These are phyloP conservation scores for Ganoderma sinense DNA, from an alignment of 1,284 basidiomycete species.

Conservation along the genomic window DNA sequence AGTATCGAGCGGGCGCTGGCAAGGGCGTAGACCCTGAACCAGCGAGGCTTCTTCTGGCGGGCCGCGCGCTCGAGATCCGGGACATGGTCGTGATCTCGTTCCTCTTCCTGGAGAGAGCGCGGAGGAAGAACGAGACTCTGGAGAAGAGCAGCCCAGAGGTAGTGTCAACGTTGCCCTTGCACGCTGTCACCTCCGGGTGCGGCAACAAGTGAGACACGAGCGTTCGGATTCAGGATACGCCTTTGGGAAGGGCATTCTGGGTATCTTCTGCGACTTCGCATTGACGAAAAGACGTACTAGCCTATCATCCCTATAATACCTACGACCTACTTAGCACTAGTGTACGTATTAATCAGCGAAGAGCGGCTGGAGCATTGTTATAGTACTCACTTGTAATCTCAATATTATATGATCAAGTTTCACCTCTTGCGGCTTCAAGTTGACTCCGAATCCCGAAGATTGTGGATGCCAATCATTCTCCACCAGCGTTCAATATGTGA, in stretches of 20 bases:
- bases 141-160: not conserved
- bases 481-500: not conserved
- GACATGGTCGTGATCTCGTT: slow-evolving; percentile 50
- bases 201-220: not conserved
- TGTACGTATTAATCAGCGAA: not conserved
- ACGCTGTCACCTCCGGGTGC: not conserved
- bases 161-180: not conserved
- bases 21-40: not conserved
- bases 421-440: not conserved
- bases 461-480: not conserved
- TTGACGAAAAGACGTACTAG: not conserved
- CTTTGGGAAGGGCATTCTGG: not conserved
- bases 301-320: not conserved
- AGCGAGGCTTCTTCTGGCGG: slow-evolving; percentile 41
- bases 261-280: not conserved
- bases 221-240: not conserved
- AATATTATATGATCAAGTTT: not conserved
- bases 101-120: slow-evolving; percentile 44
- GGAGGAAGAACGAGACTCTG: not conserved
- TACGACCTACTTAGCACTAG: not conserved
- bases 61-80: slow-evolving; percentile 42
- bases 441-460: not conserved
- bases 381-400: not conserved
- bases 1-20: not conserved
- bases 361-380: not conserved